A percentile compares a stretch with the other conserved stretches of the same genome.
Conservation (phyloP, 495 filamentous ascomycete genomes). For the Tuber microsphaerosporum region DNA sequence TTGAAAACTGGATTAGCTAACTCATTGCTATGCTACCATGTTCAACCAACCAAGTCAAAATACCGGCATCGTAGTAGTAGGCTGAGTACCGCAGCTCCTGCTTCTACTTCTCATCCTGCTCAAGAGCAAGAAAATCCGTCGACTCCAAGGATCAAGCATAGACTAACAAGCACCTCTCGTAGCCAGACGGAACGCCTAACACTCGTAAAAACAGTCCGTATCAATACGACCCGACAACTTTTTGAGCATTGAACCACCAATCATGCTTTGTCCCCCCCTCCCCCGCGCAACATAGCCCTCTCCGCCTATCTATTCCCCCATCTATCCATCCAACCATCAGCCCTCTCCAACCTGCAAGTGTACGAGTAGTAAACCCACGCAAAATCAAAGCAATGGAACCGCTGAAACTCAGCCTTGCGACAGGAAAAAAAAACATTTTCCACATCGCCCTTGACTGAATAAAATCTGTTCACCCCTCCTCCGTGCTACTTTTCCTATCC, state of each 20-base stretch:
- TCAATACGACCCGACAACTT: background rate
- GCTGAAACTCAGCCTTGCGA: background rate
- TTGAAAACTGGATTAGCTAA: background rate
- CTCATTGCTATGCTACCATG: background rate
- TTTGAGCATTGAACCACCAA: background rate
- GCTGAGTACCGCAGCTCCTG: background rate
- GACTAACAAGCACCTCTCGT: background rate
- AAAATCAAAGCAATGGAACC: background rate
- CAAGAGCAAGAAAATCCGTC: background rate
- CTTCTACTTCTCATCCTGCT: background rate
- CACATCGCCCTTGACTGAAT: background rate
- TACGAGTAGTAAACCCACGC: background rate
- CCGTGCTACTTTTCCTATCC: background rate
- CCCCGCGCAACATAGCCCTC: constrained; percentile 3
- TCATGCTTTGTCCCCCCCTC: background rate
- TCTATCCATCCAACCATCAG: background rate
- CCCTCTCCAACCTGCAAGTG: background rate
- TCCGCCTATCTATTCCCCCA: background rate
- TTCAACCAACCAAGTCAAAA: background rate
- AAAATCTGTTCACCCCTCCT: background rate
- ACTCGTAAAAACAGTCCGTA: background rate
- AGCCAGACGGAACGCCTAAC: background rate
- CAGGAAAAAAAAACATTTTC: background rate
- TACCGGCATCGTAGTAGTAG: background rate
- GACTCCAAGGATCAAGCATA: background rate